phyloP scores from a whole-genome alignment of 345 rosid species.

The Populus nigra region DNA sequence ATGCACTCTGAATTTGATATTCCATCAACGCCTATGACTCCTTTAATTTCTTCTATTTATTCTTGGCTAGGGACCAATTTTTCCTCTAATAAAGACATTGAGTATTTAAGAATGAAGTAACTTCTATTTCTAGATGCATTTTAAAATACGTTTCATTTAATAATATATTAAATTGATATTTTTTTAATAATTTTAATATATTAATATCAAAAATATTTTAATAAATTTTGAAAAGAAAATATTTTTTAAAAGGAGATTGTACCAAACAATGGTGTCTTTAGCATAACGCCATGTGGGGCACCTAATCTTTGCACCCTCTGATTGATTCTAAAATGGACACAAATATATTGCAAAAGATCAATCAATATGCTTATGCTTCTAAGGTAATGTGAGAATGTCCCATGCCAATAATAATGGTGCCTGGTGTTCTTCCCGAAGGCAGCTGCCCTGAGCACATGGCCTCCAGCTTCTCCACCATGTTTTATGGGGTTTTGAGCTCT shows the following conservation, averaged over 20 bases:
- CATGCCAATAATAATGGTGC: conserved; percentile 14
- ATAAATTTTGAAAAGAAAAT: too few species aligned
- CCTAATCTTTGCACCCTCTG: conserved; percentile 17
- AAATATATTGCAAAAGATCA: conserved; percentile 12
- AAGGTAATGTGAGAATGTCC: conserved; percentile 14
- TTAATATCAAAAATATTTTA: too few species aligned
- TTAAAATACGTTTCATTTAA: too few species aligned
- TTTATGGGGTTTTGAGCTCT: conserved; percentile 23
- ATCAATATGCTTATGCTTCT: not conserved
- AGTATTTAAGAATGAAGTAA: too few species aligned
- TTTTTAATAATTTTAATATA: too few species aligned
- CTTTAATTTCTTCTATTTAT: not conserved
- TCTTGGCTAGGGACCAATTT: not conserved
- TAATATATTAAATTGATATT: too few species aligned
- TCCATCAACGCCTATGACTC: not conserved
- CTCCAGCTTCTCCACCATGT: conserved; percentile 36
- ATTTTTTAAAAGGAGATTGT: too few species aligned
- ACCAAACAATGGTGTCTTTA: conserved; percentile 14
- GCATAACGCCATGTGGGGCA: conserved; percentile 41
- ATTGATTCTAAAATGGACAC: conserved; percentile 2
- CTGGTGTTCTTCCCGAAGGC: conserved; percentile 1
- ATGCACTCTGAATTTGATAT: not conserved
- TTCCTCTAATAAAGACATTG: too few species aligned
- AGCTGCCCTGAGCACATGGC: conserved; percentile 48
- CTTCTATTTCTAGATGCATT: too few species aligned